Evolutionary conservation across 768 basidiomycete genomes (phyloP).

Genomic region (Botryobasidium botryosum): DNA sequence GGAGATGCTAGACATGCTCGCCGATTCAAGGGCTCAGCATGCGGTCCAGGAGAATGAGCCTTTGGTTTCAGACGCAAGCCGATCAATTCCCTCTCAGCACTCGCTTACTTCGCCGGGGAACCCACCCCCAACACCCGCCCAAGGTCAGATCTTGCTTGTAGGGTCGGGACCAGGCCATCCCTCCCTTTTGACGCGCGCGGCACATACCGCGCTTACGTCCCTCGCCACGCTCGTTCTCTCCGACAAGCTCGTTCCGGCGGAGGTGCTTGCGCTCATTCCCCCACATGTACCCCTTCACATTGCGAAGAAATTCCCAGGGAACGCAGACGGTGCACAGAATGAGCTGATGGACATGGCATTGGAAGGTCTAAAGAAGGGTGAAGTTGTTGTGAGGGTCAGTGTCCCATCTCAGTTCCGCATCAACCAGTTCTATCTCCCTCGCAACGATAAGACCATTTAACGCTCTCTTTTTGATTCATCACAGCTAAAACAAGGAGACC

Average conservation of each 20-base stretch:
- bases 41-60: too few relatives aligned
- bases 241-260: constrained; percentile 88
- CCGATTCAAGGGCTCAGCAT: too few relatives aligned
- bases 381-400: constrained; percentile 75
- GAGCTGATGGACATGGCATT: constrained; percentile 91
- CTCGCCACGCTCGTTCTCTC: constrained; percentile 79
- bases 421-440: neutral
- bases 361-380: constrained; percentile 58
- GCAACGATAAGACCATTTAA: neutral
- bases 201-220: constrained; percentile 60
- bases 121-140: constrained; percentile 17
- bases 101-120: constrained; percentile 3
- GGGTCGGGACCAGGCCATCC: constrained; percentile 96
- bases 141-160: constrained; percentile 72
- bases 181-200: constrained; percentile 75
- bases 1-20: constrained; percentile 52
- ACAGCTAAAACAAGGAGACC: constrained; percentile 94
- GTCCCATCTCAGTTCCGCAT: neutral
- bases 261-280: constrained; percentile 75
- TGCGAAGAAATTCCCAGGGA: constrained; percentile 94
- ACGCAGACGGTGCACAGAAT: constrained; percentile 83
- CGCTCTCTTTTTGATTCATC: neutral
- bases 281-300: constrained; percentile 53
- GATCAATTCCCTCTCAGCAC: neutral
- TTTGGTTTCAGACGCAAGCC: too few relatives aligned